Conservation (phyloP, 176 grass and related monocot genomes). For the Zizania latifolia region DNA sequence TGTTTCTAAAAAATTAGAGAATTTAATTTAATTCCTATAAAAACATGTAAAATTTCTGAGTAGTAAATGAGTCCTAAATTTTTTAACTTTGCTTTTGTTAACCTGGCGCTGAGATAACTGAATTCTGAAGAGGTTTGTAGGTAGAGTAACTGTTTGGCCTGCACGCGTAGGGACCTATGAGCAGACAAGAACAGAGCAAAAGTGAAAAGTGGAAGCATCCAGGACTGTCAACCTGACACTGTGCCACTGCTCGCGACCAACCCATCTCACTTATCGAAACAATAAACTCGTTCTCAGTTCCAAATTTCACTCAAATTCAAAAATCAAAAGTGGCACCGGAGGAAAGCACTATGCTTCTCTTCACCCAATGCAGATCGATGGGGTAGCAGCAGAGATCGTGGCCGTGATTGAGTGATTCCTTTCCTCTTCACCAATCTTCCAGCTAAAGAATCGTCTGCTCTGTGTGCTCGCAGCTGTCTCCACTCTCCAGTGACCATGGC, state of each 20-base stretch:
- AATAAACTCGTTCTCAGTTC: neutral
- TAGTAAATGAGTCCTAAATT: no score
- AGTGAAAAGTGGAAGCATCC: constrained; percentile 49
- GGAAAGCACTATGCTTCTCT: neutral
- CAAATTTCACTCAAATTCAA: neutral
- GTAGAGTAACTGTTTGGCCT: neutral
- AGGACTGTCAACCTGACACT: constrained; percentile 30
- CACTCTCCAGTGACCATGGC: neutral
- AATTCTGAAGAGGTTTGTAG: neutral
- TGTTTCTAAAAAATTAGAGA: no score
- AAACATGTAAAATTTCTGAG: no score
- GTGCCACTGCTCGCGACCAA: neutral
- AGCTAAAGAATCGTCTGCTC: neutral
- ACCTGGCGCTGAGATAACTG: neutral
- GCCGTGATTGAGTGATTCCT: neutral
- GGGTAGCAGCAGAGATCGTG: constrained; percentile 25
- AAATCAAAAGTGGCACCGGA: constrained; percentile 28
- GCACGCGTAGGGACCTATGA: constrained; percentile 7
- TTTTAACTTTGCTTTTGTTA: no score
- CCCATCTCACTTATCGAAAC: neutral
- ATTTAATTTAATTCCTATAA: no score
- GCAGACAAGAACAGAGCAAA: constrained; percentile 36
- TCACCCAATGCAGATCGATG: constrained; percentile 33
- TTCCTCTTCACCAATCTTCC: neutral
- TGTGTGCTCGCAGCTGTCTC: neutral